phyloP scores from a whole-genome alignment of 2,329 filamentous ascomycete species.

The Arthrinium phaeospermum region DNA sequence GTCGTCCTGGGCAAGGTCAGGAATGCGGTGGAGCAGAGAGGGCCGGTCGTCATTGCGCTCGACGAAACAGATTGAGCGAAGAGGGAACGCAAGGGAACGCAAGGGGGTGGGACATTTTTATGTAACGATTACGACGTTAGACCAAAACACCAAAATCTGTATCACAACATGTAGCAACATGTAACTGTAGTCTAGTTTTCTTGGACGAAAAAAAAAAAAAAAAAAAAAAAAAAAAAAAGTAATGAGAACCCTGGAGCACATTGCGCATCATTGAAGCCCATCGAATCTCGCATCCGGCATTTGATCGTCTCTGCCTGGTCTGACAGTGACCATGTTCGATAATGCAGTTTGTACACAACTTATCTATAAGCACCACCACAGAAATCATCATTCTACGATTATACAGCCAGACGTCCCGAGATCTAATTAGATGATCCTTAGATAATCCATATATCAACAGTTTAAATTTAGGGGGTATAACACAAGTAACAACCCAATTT shows the following conservation, averaged over 20 bases:
- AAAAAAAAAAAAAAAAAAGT: too few species aligned
- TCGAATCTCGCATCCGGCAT: neutral
- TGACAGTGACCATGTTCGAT: neutral
- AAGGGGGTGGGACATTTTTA: neutral
- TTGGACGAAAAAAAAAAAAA: neutral
- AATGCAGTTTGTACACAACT: neutral
- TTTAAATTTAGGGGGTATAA: conserved; percentile 18
- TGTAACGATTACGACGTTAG: conserved; percentile 5
- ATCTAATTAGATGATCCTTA: neutral
- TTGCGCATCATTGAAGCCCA: neutral
- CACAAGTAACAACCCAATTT: conserved; percentile 13
- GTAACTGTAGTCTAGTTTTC: conserved; percentile 7
- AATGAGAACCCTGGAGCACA: neutral
- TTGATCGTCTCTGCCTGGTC: neutral
- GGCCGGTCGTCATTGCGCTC: conserved; percentile 46
- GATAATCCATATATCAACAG: conserved; percentile 11
- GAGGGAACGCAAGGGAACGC: neutral
- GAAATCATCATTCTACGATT: too few species aligned
- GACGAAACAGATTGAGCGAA: conserved; percentile 3
- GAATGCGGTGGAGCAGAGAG: conserved; percentile 54
- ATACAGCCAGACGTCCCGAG: neutral
- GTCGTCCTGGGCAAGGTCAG: conserved; percentile 59
- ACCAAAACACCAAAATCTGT: conserved; percentile 3
- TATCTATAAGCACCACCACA: neutral
- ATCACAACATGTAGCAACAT: conserved; percentile 14